Conservation (phyloP, 139 green algal species). For the Zygnema circumcarinatum region DNA sequence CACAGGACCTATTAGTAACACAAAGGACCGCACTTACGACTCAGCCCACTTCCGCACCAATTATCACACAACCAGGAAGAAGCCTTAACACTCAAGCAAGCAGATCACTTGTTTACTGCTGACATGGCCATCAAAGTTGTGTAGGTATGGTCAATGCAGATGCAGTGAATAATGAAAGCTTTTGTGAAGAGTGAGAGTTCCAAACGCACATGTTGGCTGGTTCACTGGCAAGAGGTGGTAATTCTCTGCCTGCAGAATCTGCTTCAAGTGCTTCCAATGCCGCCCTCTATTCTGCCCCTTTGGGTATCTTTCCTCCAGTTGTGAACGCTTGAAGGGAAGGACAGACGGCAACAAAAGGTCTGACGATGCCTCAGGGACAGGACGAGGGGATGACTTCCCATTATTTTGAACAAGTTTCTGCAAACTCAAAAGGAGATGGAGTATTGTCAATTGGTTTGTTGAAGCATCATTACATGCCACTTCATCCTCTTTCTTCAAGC, state of each 20-base stretch:
- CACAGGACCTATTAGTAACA: too few species aligned
- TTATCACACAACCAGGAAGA: too few species aligned
- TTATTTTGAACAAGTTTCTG: not conserved
- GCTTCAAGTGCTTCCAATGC: constrained; percentile 65
- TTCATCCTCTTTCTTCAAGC: not conserved
- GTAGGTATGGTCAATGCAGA: too few species aligned
- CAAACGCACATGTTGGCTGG: constrained; percentile 60
- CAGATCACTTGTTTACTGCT: not conserved
- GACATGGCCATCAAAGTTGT: too few species aligned
- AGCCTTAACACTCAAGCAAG: too few species aligned
- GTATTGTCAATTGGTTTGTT: not conserved
- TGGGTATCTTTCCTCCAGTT: constrained; percentile 48
- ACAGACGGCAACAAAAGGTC: constrained; percentile 41
- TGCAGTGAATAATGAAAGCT: not conserved
- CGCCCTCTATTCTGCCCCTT: constrained; percentile 28
- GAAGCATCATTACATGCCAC: not conserved
- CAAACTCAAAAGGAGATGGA: not conserved
- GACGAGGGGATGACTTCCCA: not conserved
- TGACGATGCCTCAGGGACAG: not conserved
- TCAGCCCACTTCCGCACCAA: too few species aligned
- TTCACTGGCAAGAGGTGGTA: constrained; percentile 56
- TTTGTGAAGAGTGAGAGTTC: not conserved
- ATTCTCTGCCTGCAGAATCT: constrained; percentile 64
- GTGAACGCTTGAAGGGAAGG: constrained; percentile 50
- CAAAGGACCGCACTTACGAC: too few species aligned